These are phyloP conservation scores for Pseudogymnoascus sp. DNA, from an alignment of 2,329 filamentous ascomycete species.

Conservation along the genomic window DNA sequence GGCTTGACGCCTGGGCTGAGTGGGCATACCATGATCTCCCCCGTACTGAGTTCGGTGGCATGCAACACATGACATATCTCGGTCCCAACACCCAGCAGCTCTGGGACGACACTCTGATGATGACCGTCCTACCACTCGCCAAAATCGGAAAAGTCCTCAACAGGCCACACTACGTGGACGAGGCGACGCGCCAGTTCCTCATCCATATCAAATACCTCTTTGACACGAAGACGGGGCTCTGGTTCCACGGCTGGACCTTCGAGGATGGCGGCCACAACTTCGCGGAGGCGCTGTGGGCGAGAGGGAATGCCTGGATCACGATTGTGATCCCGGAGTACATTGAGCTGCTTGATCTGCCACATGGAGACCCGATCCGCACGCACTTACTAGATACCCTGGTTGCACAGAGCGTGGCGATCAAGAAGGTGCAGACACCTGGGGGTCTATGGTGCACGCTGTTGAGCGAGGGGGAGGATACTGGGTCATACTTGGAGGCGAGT, in stretches of 20 bases:
- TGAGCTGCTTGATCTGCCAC: slow-evolving; percentile 58
- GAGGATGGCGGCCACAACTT: slow-evolving; percentile 59
- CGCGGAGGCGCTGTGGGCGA: slow-evolving; percentile 49
- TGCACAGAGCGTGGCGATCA: slow-evolving; percentile 61
- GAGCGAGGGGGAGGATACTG: slow-evolving; percentile 56
- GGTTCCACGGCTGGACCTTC: slow-evolving; percentile 79
- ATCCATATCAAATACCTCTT: slow-evolving; percentile 74
- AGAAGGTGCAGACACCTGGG: slow-evolving; percentile 49
- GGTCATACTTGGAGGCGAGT: slow-evolving; percentile 69
- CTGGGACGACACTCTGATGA: slow-evolving; percentile 85
- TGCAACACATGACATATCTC: slow-evolving; percentile 39
- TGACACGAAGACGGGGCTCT: slow-evolving; percentile 63
- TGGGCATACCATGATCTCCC: slow-evolving; percentile 74
- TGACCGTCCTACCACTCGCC: slow-evolving; percentile 73
- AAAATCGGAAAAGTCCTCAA: slow-evolving; percentile 69
- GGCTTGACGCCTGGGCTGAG: slow-evolving; percentile 75
- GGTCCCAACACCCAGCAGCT: slow-evolving; percentile 66
- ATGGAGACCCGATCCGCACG: slow-evolving; percentile 47
- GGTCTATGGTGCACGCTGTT: slow-evolving; percentile 72
- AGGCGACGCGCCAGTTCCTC: slow-evolving; percentile 71
- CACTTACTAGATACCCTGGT: slow-evolving; percentile 57
- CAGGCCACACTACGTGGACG: slow-evolving; percentile 65
- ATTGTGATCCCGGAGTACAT: slow-evolving; percentile 80
- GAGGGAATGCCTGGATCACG: slow-evolving; percentile 67
- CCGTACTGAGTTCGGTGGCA: slow-evolving; percentile 57